These are phyloP conservation scores for Apiotrichum siamense DNA, from an alignment of 1,284 basidiomycete species.

Conservation along the genomic window DNA sequence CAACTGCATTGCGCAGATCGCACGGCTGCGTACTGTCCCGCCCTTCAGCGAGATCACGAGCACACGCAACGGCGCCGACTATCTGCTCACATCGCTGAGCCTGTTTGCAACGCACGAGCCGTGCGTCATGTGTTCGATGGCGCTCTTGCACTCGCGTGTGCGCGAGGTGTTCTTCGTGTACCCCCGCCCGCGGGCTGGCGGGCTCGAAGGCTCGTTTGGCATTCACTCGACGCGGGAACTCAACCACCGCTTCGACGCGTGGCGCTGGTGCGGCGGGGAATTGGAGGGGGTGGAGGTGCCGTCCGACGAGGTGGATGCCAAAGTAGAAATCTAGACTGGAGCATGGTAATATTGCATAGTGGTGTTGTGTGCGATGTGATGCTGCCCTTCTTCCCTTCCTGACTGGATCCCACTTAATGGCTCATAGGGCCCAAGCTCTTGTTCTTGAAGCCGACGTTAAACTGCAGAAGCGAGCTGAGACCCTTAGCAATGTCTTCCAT, in stretches of 20 bases:
- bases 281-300: no score
- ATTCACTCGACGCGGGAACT: constrained; percentile 68
- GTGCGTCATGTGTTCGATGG: constrained; percentile 94
- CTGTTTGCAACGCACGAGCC: constrained; percentile 90
- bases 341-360: no score
- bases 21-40: constrained; percentile 51
- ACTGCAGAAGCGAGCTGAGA: constrained; percentile 69
- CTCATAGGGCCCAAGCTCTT: constrained; percentile 51
- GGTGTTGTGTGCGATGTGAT: no score
- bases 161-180: constrained; percentile 71
- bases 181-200: constrained; percentile 57
- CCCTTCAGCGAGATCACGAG: constrained; percentile 39
- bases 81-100: constrained; percentile 73
- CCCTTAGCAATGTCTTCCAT: no score
- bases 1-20: constrained; percentile 61
- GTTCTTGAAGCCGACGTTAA: constrained; percentile 84
- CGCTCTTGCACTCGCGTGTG: constrained; percentile 80
- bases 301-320: constrained; percentile 14
- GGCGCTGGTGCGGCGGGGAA: constrained; percentile 35
- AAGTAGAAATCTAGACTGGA: constrained; percentile 9
- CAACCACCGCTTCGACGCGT: constrained; percentile 75
- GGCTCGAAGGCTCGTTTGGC: constrained; percentile 51
- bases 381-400: not conserved
- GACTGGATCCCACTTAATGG: not conserved
- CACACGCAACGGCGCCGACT: constrained; percentile 62